Conservation (phyloP, 1,139 yeast species). For the Blastobotrys persicus region DNA sequence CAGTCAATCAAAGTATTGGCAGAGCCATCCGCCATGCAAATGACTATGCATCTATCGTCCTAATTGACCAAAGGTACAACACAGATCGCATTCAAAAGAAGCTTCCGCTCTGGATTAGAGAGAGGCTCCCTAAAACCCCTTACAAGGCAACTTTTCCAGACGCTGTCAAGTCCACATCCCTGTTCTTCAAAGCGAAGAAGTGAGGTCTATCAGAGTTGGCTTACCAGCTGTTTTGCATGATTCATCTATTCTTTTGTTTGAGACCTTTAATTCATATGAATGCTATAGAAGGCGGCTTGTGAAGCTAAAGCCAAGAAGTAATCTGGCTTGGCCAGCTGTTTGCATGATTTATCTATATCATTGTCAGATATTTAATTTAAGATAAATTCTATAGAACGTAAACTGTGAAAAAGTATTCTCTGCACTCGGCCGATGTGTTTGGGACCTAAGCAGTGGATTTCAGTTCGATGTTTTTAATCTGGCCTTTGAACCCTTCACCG, state of each 20-base stretch:
- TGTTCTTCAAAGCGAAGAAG: slow-evolving; percentile 6
- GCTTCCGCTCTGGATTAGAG: slow-evolving; percentile 75
- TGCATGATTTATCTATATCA: too few species aligned
- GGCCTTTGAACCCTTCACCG: slow-evolving; percentile 5
- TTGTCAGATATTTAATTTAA: too few species aligned
- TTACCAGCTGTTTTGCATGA: too few species aligned
- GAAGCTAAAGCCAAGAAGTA: too few species aligned
- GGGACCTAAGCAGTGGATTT: neutral
- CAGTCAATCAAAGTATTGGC: slow-evolving; percentile 91
- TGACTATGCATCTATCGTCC: slow-evolving; percentile 75
- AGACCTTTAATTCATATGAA: too few species aligned
- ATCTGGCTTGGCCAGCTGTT: too few species aligned
- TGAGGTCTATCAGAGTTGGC: too few species aligned
- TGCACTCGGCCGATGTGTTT: neutral
- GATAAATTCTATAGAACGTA: too few species aligned
- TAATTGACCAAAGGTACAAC: slow-evolving; percentile 66
- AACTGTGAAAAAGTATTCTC: too few species aligned
- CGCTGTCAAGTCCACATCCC: neutral
- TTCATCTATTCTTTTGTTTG: too few species aligned
- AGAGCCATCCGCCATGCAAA: slow-evolving; percentile 81
- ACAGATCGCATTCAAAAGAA: slow-evolving; percentile 52
- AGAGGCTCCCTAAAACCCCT: slow-evolving; percentile 22
- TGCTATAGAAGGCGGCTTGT: too few species aligned
- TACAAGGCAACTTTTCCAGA: slow-evolving; percentile 12
- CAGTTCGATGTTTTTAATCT: neutral